Conservation (phyloP, 495 filamentous ascomycete species). For the Aspergillus baeticus region DNA sequence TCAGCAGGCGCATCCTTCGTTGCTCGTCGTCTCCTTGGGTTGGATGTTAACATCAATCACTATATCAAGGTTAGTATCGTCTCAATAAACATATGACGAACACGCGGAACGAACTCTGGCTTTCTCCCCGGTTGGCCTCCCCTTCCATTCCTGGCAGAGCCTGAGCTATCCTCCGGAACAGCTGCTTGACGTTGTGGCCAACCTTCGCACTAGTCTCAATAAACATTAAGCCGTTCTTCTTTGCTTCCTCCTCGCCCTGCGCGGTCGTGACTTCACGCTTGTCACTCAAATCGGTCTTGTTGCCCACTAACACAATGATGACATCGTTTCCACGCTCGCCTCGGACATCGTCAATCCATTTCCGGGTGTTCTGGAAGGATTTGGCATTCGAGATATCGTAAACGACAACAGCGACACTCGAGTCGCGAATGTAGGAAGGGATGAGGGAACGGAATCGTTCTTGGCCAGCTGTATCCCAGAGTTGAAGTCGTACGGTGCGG, state of each 20-base stretch:
- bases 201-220: slow-evolving; percentile 98
- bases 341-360: slow-evolving; percentile 99
- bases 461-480: slow-evolving; percentile 98
- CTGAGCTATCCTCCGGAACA: slow-evolving; percentile 97
- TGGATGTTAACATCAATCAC: slow-evolving; percentile 97
- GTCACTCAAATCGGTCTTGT: slow-evolving; percentile 98
- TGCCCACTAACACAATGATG: slow-evolving; percentile 96
- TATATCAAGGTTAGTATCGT: no score
- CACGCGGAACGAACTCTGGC: slow-evolving; percentile 53
- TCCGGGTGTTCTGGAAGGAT: slow-evolving; percentile 94
- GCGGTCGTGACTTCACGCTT: slow-evolving; percentile 93
- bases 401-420: slow-evolving; percentile 93
- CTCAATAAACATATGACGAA: slow-evolving; percentile 20
- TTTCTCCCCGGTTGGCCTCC: slow-evolving; percentile 61
- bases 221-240: slow-evolving; percentile 94
- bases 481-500: slow-evolving; percentile 91
- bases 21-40: slow-evolving; percentile 62
- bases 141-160: slow-evolving; percentile 98
- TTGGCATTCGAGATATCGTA: slow-evolving; percentile 98
- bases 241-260: slow-evolving; percentile 98
- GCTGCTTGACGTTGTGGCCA: slow-evolving; percentile 94
- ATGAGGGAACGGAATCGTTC: slow-evolving; percentile 96
- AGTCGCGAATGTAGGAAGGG: slow-evolving; percentile 97
- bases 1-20: slow-evolving; percentile 84
- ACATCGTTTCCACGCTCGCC: slow-evolving; percentile 97